Evolutionary conservation across 345 rosid genomes (phyloP).

Genomic region (Capsella bursapastoris): DNA sequence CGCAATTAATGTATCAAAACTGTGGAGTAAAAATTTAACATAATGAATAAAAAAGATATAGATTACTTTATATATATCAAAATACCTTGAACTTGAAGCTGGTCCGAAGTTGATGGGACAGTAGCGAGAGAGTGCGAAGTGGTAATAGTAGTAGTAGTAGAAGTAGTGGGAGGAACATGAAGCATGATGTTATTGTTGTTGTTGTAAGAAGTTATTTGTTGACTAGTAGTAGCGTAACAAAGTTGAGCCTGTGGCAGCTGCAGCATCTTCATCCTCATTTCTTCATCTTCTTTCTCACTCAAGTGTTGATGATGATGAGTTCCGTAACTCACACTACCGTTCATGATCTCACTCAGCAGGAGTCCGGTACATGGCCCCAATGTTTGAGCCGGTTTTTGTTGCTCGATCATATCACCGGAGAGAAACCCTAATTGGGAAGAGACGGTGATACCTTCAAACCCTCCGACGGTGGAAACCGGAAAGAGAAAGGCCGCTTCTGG

Average conservation of each 20-base stretch:
- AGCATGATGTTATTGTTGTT: conserved; percentile 44
- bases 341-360: conserved; percentile 59
- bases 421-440: conserved; percentile 47
- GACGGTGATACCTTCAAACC: conserved; percentile 39
- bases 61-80: conserved; percentile 3
- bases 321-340: conserved; percentile 43
- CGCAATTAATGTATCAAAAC: conserved; percentile 30
- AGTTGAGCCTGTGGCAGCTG: conserved; percentile 44
- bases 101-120: conserved; percentile 50
- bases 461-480: conserved; percentile 47
- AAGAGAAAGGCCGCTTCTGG: conserved; percentile 58
- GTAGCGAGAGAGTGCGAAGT: conserved; percentile 41
- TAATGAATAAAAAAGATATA: conserved; percentile 13
- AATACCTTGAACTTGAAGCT: conserved; percentile 56
- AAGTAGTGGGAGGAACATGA: conserved; percentile 38
- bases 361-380: conserved; percentile 64
- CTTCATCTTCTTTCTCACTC: conserved; percentile 47
- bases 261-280: conserved; percentile 51
- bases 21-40: conserved; percentile 17
- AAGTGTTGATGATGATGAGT: conserved; percentile 36
- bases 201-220: conserved; percentile 37
- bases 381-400: conserved; percentile 35
- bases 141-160: conserved; percentile 36
- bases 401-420: conserved; percentile 39
- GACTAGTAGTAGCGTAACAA: conserved; percentile 33